These are phyloP conservation scores for Poronia punctata DNA, from an alignment of 495 filamentous ascomycete species.

Conservation along the genomic window DNA sequence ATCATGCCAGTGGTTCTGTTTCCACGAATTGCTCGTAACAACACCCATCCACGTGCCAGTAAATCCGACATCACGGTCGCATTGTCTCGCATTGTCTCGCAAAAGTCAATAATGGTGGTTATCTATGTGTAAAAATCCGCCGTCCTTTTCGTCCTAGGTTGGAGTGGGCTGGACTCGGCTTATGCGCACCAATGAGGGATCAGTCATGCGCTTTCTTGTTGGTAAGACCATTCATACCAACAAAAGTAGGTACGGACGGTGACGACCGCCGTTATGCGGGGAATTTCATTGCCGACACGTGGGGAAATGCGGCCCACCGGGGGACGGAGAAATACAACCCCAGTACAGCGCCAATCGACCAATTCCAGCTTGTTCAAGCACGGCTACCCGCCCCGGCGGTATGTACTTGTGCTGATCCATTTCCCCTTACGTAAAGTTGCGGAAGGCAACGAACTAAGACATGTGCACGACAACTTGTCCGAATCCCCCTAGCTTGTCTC, in stretches of 20 bases:
- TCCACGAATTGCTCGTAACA: constrained; percentile 2
- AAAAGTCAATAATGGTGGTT: neutral
- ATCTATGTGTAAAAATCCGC: too few species aligned
- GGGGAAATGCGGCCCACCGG: constrained; percentile 1
- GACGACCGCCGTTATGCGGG: constrained; percentile 4
- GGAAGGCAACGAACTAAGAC: neutral
- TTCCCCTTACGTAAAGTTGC: too few species aligned
- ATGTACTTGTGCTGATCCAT: too few species aligned
- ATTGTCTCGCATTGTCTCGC: too few species aligned
- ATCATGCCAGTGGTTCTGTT: too few species aligned
- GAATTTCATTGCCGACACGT: constrained; percentile 4
- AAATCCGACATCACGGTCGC: neutral
- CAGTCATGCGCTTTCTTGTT: too few species aligned
- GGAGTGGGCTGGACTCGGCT: constrained; percentile 8
- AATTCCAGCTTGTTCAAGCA: too few species aligned
- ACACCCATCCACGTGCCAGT: neutral
- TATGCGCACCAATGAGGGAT: constrained; percentile 4
- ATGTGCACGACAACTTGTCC: neutral
- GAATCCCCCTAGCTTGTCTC: too few species aligned
- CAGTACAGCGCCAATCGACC: too few species aligned
- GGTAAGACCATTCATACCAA: too few species aligned
- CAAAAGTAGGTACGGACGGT: constrained; percentile 2
- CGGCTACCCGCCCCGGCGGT: too few species aligned
- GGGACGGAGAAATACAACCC: neutral
- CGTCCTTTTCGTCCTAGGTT: too few species aligned